A percentile compares a stretch with the other conserved stretches of the same genome.
Conservation (phyloP, 1,139 yeast species). For the Yamadazyma atmosphaerica region DNA sequence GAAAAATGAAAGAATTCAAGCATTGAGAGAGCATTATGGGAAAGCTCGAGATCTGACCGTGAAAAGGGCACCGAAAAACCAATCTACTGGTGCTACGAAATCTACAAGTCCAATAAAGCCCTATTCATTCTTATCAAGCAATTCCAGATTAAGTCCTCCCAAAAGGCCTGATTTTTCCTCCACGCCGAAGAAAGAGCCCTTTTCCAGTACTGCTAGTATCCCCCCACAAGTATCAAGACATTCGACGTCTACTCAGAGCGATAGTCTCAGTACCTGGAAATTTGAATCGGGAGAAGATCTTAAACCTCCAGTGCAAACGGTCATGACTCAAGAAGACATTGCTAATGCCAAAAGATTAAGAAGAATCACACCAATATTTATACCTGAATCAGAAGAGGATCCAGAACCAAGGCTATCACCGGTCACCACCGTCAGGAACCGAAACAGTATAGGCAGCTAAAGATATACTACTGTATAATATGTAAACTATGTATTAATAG, state of each 20-base stretch:
- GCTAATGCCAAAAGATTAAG: constrained; percentile 41
- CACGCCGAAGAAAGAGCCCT: constrained; percentile 2
- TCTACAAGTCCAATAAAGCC: constrained; percentile 5
- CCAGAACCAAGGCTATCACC: constrained; percentile 36
- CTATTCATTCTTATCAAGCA: constrained; percentile 6
- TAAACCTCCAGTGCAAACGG: neutral
- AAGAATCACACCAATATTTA: constrained; percentile 39
- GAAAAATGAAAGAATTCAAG: constrained; percentile 34
- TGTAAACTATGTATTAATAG: no score
- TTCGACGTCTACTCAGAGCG: neutral
- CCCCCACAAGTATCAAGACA: neutral
- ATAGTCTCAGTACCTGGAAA: neutral
- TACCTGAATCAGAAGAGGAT: constrained; percentile 36
- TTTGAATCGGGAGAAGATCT: neutral
- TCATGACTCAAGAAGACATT: constrained; percentile 17
- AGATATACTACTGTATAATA: no score
- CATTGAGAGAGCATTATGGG: constrained; percentile 36
- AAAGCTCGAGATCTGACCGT: constrained; percentile 16
- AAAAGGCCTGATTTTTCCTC: constrained; percentile 22
- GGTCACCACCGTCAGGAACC: constrained; percentile 26
- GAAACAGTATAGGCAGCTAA: constrained; percentile 13
- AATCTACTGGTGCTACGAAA: neutral
- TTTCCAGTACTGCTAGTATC: neutral
- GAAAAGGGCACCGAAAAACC: neutral
- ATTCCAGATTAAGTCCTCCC: constrained; percentile 26